Evolutionary conservation across 306 rosid species (phyloP), one percentile per base, ranked within the genome.

Genomic region (Nissolia schottii): DNA sequence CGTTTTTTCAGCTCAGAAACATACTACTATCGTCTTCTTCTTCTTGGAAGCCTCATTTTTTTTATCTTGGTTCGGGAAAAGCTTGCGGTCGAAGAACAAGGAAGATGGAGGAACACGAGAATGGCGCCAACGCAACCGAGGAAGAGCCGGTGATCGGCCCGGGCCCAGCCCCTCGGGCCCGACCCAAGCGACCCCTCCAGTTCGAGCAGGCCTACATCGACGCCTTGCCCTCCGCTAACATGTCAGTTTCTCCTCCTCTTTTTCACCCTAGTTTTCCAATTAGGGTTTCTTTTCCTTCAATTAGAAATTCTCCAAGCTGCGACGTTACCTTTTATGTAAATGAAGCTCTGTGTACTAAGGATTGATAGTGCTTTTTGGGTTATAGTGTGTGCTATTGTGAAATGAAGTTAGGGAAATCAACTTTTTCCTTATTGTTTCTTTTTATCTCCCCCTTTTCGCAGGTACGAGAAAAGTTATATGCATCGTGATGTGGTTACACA

Each of bases 401-500:
- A 9, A 7, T 70, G 65, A 43, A 35, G 54, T 24, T 50, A 25
- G 38, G 63, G 41, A 14, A 56, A 20, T 31, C 22, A 7, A n/a
- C 14, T 2, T 15, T 37, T 71, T 60, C 74, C 74, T 65, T 23
- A 48, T 38, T 41, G 9, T 28, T 56, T 56, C 25, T 56, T 29
- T 55, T 24, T 3, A 12, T 6, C 7, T 8, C 28, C 4, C 1
- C 12, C 5, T 34, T n/a, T 16, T 48, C n/a, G 38, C 77, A 94
- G 99, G 99, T 94, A 94, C 24, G 99, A 94, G 87, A 94, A 94
- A 53, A 94, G 99, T 67, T 91, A 91, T 71, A 94, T 94, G 99
- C 99, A 94, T 64, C 91, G 97, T 0, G 96, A 91, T 29, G 97
- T 94, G 81, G 97, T 89, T 72, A 94, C 96, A 0, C 99, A 94